Percentiles rank a stretch among this genome's conserved stretches.
Conservation (phyloP, 768 basidiomycete genomes). For the Tricholoma hemisulphureum region DNA sequence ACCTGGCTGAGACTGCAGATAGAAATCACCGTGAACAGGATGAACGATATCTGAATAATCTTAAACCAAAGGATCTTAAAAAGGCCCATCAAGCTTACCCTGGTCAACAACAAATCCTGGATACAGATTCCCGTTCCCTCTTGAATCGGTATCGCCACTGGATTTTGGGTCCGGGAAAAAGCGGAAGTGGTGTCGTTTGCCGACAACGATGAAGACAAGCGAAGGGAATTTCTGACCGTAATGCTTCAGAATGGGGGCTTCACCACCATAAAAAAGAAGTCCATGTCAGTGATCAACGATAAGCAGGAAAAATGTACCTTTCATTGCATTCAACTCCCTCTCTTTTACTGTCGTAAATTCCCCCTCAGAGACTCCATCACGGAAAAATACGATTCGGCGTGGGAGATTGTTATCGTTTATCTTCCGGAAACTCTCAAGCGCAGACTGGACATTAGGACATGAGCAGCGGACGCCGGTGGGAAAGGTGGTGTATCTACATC, state of each 20-base stretch:
- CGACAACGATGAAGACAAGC: conserved; percentile 60
- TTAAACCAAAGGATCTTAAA: not conserved
- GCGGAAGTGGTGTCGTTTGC: conserved; percentile 49
- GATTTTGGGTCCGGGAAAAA: conserved; percentile 51
- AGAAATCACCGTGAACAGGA: conserved; percentile 60
- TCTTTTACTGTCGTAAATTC: conserved; percentile 25
- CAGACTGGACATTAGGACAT: conserved; percentile 5
- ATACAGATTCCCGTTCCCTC: conserved; percentile 52
- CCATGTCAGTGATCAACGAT: not conserved
- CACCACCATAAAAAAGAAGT: not conserved
- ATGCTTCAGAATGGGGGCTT: conserved; percentile 20
- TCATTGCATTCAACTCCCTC: conserved; percentile 19
- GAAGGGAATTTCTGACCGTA: conserved; percentile 46
- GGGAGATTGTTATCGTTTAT: conserved; percentile 11
- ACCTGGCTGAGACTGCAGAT: conserved; percentile 57
- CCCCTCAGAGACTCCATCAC: conserved; percentile 35
- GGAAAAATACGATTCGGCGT: conserved; percentile 21
- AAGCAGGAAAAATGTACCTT: conserved; percentile 5
- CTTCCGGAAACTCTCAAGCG: conserved; percentile 10
- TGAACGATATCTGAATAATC: conserved; percentile 48
- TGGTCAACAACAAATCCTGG: conserved; percentile 62
- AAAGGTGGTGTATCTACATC: conserved; percentile 25
- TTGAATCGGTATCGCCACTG: conserved; percentile 35
- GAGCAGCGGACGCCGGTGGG: not conserved
- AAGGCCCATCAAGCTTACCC: conserved; percentile 8